Percentiles rank a stretch among this genome's conserved stretches.
phyloP scores from a whole-genome alignment of 2,329 filamentous ascomycete genomes.

The Amauroascus niger region DNA sequence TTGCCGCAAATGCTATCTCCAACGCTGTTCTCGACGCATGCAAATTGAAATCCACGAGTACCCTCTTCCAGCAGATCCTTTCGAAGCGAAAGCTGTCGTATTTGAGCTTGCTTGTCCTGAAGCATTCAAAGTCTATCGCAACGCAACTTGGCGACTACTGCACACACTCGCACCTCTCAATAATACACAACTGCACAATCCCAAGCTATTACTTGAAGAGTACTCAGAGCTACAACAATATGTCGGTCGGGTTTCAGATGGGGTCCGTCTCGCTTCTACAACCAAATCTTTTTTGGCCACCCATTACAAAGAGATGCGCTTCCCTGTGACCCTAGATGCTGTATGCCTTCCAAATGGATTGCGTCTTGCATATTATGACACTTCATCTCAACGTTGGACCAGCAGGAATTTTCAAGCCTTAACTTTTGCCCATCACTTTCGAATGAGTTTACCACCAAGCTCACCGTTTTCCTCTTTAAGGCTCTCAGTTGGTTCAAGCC shows the following conservation, averaged over 20 bases:
- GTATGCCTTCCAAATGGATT: constrained; percentile 43
- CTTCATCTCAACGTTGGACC: constrained; percentile 32
- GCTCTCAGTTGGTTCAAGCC: constrained; percentile 27
- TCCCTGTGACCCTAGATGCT: constrained; percentile 36
- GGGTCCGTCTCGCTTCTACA: constrained; percentile 37
- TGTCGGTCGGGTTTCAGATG: constrained; percentile 8
- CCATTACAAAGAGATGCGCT: constrained; percentile 38
- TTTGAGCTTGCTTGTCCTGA: constrained; percentile 45
- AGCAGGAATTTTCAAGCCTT: constrained; percentile 22
- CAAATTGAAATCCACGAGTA: constrained; percentile 43
- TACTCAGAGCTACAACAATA: constrained; percentile 29
- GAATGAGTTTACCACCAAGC: constrained; percentile 28
- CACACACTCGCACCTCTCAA: constrained; percentile 27
- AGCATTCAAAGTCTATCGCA: constrained; percentile 42
- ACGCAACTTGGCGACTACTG: constrained; percentile 45
- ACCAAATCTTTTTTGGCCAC: constrained; percentile 41
- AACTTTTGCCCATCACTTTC: constrained; percentile 41
- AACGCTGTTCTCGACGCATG: constrained; percentile 31
- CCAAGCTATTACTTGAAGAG: constrained; percentile 24
- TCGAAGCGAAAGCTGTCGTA: constrained; percentile 37
- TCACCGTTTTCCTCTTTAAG: constrained; percentile 31
- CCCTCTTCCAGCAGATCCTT: constrained; percentile 35
- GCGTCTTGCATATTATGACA: constrained; percentile 43
- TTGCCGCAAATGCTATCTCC: constrained; percentile 41
- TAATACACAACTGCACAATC: constrained; percentile 10